A percentile compares a stretch with the other conserved stretches of the same genome.
Evolutionary conservation across 2,329 filamentous ascomycete genomes (phyloP).

Genomic region (Sclerotinia nivalis): DNA sequence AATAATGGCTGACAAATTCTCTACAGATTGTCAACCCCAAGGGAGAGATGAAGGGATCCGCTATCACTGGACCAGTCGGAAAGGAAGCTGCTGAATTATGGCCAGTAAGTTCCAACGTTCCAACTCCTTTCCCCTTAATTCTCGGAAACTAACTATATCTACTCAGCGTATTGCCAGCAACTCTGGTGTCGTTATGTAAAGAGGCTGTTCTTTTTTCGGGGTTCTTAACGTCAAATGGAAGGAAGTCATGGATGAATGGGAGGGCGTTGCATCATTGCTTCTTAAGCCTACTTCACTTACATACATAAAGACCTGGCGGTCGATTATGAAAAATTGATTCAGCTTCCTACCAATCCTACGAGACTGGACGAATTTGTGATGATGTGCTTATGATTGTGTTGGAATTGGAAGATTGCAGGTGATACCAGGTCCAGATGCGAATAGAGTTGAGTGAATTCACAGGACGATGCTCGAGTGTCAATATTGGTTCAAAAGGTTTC

Average conservation of each 20-base stretch:
- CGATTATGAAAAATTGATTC: constrained; percentile 24
- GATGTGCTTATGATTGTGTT: constrained; percentile 11
- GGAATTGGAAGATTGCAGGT: neutral
- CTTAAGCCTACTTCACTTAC: constrained; percentile 22
- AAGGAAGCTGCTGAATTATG: constrained; percentile 99
- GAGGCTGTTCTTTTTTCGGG: constrained; percentile 36
- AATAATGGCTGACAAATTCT: constrained; percentile 43
- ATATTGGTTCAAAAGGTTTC: neutral
- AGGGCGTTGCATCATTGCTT: constrained; percentile 24
- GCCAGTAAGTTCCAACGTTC: constrained; percentile 67
- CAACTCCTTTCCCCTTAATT: constrained; percentile 37
- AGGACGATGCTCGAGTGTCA: neutral
- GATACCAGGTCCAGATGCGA: neutral
- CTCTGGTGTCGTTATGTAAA: constrained; percentile 99
- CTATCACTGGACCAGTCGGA: constrained; percentile 97
- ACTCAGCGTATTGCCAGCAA: constrained; percentile 96
- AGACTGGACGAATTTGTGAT: constrained; percentile 11
- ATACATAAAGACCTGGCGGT: constrained; percentile 22
- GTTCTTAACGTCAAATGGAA: constrained; percentile 29
- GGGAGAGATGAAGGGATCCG: constrained; percentile 99
- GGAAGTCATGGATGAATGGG: constrained; percentile 24
- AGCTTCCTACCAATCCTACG: constrained; percentile 21
- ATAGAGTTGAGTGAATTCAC: neutral
- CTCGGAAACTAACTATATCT: constrained; percentile 31
- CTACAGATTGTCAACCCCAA: constrained; percentile 97